phyloP scores from a whole-genome alignment of 441 rosid genomes.

The Eruca vesicaria region DNA sequence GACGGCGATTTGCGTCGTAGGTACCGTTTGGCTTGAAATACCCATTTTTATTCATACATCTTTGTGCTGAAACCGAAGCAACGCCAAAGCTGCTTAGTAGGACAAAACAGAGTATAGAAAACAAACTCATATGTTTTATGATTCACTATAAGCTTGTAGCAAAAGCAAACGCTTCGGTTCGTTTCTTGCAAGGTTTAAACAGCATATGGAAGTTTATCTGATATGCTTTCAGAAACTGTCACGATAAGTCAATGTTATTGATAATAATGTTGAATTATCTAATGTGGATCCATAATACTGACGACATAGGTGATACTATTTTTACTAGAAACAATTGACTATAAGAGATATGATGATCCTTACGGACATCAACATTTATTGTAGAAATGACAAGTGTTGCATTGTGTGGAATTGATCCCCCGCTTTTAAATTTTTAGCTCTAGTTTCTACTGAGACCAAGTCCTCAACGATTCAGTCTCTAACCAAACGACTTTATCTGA shows the following conservation, averaged over 20 bases:
- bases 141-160: neutral
- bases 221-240: neutral
- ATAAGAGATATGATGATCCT: neutral
- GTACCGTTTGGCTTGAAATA: slow-evolving; percentile 33
- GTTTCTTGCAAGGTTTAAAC: neutral
- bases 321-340: neutral
- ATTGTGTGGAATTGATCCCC: neutral
- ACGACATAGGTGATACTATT: neutral
- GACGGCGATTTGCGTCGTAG: slow-evolving; percentile 39
- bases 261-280: neutral
- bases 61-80: slow-evolving; percentile 28
- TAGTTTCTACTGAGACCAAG: neutral
- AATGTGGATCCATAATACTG: neutral
- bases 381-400: neutral
- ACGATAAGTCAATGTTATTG: neutral
- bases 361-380: neutral
- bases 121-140: neutral
- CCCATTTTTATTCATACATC: neutral
- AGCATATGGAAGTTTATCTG: neutral
- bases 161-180: neutral
- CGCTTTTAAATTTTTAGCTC: neutral
- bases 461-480: neutral
- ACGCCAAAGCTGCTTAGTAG: slow-evolving; percentile 18
- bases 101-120: slow-evolving; percentile 17
- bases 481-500: neutral